Evolutionary conservation across 805 yeast genomes (phyloP).

Genomic region (Suhomyces xylopsoci): DNA sequence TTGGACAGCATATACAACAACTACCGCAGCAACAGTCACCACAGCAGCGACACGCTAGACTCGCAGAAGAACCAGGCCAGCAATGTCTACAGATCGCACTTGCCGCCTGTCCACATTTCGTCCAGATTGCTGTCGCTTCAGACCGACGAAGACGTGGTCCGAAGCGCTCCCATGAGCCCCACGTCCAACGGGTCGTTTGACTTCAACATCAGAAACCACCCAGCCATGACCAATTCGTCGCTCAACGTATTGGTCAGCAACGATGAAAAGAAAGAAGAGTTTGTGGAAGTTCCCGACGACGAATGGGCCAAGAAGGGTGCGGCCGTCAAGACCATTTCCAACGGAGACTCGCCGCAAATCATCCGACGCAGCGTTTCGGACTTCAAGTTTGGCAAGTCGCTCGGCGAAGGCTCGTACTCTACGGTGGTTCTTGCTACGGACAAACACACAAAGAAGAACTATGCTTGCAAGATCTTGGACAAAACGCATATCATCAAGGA

Average conservation of each 20-base stretch:
- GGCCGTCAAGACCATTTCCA: conserved; percentile 24
- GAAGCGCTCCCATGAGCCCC: conserved; percentile 31
- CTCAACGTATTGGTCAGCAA: conserved; percentile 28
- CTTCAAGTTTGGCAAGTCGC: conserved; percentile 38
- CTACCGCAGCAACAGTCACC: conserved; percentile 7
- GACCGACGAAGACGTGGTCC: conserved; percentile 10
- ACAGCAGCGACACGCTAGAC: conserved; percentile 28
- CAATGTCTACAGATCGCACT: conserved; percentile 1
- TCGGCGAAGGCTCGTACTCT: conserved; percentile 47
- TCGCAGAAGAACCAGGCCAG: conserved; percentile 17
- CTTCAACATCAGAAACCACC: conserved; percentile 19
- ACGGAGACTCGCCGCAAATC: conserved; percentile 17
- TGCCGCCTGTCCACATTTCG: conserved; percentile 18
- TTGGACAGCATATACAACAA: conserved; percentile 25
- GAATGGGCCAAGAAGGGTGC: conserved; percentile 37
- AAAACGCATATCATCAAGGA: conserved; percentile 77
- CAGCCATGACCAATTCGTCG: conserved; percentile 32
- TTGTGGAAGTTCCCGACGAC: conserved; percentile 5
- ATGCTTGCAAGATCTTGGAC: conserved; percentile 74
- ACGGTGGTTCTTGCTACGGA: conserved; percentile 47
- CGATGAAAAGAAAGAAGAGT: not conserved
- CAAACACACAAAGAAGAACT: conserved; percentile 52
- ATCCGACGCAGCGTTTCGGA: conserved; percentile 39
- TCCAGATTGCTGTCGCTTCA: conserved; percentile 22
- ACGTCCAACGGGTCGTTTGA: conserved; percentile 30